These are phyloP conservation scores for Apiotrichum mycotoxinovorans DNA, from an alignment of 1,284 basidiomycete species.

Conservation along the genomic window DNA sequence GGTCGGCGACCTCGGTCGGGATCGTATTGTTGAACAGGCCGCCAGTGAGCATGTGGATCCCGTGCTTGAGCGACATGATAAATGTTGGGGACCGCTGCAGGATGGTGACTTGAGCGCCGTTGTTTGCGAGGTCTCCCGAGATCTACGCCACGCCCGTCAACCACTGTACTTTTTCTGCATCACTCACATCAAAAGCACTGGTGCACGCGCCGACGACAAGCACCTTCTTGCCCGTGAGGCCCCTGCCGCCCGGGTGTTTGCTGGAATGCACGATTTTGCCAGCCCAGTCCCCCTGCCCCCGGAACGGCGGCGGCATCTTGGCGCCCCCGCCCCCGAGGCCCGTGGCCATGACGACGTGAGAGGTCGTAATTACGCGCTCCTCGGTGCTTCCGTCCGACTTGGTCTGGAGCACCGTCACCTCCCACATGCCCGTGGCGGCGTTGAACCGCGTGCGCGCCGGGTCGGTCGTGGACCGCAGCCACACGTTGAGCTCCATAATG, in stretches of 20 bases:
- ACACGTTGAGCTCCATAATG: conserved; percentile 62
- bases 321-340: conserved; percentile 60
- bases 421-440: conserved; percentile 55
- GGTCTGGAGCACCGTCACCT: conserved; percentile 54
- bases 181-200: conserved; percentile 57
- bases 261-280: conserved; percentile 61
- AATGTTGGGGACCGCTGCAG: conserved; percentile 63
- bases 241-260: conserved; percentile 56
- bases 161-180: neutral
- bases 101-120: conserved; percentile 60
- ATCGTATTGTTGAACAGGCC: conserved; percentile 54
- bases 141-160: conserved; percentile 58
- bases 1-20: conserved; percentile 56
- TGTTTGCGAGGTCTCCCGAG: conserved; percentile 53
- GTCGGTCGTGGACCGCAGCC: conserved; percentile 58
- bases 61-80: conserved; percentile 58
- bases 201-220: conserved; percentile 51
- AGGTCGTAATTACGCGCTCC: conserved; percentile 55
- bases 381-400: conserved; percentile 42
- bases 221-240: conserved; percentile 59
- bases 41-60: conserved; percentile 34
- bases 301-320: conserved; percentile 50
- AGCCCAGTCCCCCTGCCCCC: conserved; percentile 55
- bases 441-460: conserved; percentile 52
- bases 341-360: conserved; percentile 56